phyloP scores from a whole-genome alignment of 2,329 filamentous ascomycete genomes.

The Sclerotinia spermophila region DNA sequence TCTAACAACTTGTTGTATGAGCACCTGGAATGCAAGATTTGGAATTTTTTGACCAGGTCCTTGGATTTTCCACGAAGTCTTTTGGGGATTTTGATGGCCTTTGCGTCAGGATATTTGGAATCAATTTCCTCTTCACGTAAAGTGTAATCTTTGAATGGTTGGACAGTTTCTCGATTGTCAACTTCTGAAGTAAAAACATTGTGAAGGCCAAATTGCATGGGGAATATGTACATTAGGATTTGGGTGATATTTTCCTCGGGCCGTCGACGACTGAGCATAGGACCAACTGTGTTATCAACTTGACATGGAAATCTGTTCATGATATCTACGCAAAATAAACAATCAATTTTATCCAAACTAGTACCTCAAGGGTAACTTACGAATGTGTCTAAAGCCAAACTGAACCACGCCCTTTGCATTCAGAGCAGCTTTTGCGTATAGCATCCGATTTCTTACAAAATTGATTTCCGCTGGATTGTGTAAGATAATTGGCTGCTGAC shows the following conservation, averaged over 20 bases:
- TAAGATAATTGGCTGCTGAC: neutral
- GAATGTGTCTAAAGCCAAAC: conserved; percentile 76
- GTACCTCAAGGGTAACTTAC: conserved; percentile 48
- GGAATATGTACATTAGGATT: conserved; percentile 90
- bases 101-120: conserved; percentile 28
- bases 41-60: conserved; percentile 63
- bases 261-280: neutral
- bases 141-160: conserved; percentile 80
- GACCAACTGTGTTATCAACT: neutral
- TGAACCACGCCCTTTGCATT: conserved; percentile 64
- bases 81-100: conserved; percentile 51
- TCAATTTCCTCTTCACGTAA: conserved; percentile 78
- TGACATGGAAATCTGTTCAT: conserved; percentile 62
- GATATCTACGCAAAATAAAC: conserved; percentile 56
- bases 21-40: conserved; percentile 68
- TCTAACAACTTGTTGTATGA: conserved; percentile 74
- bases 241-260: conserved; percentile 54
- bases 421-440: conserved; percentile 74
- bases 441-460: conserved; percentile 78
- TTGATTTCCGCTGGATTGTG: conserved; percentile 55
- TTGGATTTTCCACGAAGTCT: conserved; percentile 61
- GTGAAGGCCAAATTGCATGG: conserved; percentile 81
- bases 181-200: conserved; percentile 81
- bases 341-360: conserved; percentile 27
- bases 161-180: conserved; percentile 61